Evolutionary conservation across 805 yeast species (phyloP).

Genomic region (Candida ipomoeae): DNA sequence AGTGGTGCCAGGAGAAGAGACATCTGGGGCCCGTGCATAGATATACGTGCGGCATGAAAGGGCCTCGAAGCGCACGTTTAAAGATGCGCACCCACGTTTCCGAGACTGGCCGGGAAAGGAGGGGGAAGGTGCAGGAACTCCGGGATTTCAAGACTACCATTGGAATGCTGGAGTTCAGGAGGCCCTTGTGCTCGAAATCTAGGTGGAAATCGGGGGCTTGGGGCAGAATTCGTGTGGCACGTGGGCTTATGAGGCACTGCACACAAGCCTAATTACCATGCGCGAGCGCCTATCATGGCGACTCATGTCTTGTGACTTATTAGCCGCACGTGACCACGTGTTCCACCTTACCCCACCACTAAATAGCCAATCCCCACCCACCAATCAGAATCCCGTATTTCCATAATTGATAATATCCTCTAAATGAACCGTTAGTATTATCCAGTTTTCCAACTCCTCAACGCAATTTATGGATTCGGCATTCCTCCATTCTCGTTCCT

Average conservation of each 20-base stretch:
- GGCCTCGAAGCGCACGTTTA: background rate
- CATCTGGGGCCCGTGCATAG: slow-evolving; percentile 1
- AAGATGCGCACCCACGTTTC: slow-evolving; percentile 3
- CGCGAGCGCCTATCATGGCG: background rate
- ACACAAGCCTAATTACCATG: background rate
- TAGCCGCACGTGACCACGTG: background rate
- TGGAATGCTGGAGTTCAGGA: background rate
- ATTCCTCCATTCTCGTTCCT: too few species aligned
- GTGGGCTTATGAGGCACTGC: slow-evolving; percentile 5
- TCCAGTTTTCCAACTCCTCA: too few species aligned
- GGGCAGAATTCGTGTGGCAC: background rate
- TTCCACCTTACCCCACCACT: too few species aligned
- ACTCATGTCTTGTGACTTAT: slow-evolving; percentile 2
- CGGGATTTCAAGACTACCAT: background rate
- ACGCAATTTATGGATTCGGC: too few species aligned
- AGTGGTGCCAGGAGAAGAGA: too few species aligned
- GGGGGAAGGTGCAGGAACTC: too few species aligned
- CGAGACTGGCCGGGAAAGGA: background rate
- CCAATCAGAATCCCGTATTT: too few species aligned
- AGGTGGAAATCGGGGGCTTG: too few species aligned
- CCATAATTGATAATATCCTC: too few species aligned
- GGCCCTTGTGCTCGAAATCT: too few species aligned
- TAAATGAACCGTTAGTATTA: too few species aligned
- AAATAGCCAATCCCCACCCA: too few species aligned
- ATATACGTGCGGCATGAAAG: background rate